phyloP scores from a whole-genome alignment of 2,329 filamentous ascomycete genomes.

The Penicillium brevicompactum region DNA sequence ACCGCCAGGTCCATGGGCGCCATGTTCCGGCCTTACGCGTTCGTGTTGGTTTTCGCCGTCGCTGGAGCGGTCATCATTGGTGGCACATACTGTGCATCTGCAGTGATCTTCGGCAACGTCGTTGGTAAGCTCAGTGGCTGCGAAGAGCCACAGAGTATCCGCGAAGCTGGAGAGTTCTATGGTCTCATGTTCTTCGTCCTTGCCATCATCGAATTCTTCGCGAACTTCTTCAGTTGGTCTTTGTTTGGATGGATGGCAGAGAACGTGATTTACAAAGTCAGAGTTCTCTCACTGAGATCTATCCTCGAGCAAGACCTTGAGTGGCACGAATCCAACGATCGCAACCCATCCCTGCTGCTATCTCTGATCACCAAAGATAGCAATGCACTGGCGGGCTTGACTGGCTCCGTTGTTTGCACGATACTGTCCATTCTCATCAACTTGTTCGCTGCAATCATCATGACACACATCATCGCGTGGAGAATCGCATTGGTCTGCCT shows the following conservation, averaged over 20 bases:
- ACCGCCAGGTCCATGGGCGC: conserved; percentile 48
- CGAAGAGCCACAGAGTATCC: conserved; percentile 51
- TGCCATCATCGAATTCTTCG: conserved; percentile 61
- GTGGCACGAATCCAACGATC: conserved; percentile 68
- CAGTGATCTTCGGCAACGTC: conserved; percentile 63
- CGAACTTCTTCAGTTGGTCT: conserved; percentile 62
- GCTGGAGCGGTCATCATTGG: conserved; percentile 58
- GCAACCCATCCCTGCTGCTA: conserved; percentile 63
- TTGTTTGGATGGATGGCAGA: conserved; percentile 63
- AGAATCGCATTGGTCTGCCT: conserved; percentile 74
- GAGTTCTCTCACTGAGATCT: conserved; percentile 64
- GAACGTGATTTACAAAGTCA: conserved; percentile 64
- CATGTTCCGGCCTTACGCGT: conserved; percentile 6
- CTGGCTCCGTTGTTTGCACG: conserved; percentile 70
- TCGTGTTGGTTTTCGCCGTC: conserved; percentile 33
- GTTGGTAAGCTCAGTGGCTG: conserved; percentile 60
- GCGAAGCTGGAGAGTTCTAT: conserved; percentile 54
- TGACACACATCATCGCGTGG: conserved; percentile 74
- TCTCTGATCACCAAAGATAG: conserved; percentile 70
- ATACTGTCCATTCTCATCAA: conserved; percentile 70
- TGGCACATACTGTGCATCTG: conserved; percentile 58
- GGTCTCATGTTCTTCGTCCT: conserved; percentile 64
- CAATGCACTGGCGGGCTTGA: conserved; percentile 68
- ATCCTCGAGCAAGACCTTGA: conserved; percentile 66
- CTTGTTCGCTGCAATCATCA: conserved; percentile 66